Base-by-base conservation (phyloP, 257 asterid species). In the Paraleonurus japonicus region DNA sequence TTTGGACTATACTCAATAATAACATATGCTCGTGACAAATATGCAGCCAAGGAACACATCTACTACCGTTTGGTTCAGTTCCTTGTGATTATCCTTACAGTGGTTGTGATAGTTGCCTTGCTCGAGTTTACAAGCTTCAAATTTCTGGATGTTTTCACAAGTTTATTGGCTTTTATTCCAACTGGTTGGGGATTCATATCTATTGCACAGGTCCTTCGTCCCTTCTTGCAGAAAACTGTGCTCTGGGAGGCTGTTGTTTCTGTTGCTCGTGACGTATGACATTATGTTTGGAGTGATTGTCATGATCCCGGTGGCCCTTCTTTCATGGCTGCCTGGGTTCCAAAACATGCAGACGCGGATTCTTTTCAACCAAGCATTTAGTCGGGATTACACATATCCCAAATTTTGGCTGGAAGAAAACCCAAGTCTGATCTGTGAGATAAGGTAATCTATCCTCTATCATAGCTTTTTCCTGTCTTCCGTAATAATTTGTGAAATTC, bases 301-400 rank as follows among this genome's bases (percentile, higher is more conserved):
- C 77, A 84, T 94, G 98, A 79, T 63, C 68, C 99, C 99, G 1
- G 85, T 91, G 28, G 97, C 96, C 53, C 83, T 91, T 63, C 82
- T 94, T 33, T 94, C 99, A 58, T 94, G 99, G 99, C 78, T 91
- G 80, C 98, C 99, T 58, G 99, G 98, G 11, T 94, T 91, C 85
- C 99, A 94, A 75, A 87, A 95, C 65, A 94, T 91, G 99, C 99
- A 94, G 87, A 94, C 99, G 17, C 88, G 96, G 92, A 92, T 94
- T 78, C 88, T 94, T 39, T 91, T 94, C 85, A 94, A 94, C 74
- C 93, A 94, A 53, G 99, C 99, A 43, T 94, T 94, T 75, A 94
- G 99, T 73, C 87, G 98, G 99, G 99, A 53, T 81, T 94, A 53
- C 97, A 92, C 79, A 94, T 94, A 69, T 94, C 96, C 85, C 97